Evolutionary conservation across 257 asterid species (phyloP).

Genomic region (Fraxinus excelsior): DNA sequence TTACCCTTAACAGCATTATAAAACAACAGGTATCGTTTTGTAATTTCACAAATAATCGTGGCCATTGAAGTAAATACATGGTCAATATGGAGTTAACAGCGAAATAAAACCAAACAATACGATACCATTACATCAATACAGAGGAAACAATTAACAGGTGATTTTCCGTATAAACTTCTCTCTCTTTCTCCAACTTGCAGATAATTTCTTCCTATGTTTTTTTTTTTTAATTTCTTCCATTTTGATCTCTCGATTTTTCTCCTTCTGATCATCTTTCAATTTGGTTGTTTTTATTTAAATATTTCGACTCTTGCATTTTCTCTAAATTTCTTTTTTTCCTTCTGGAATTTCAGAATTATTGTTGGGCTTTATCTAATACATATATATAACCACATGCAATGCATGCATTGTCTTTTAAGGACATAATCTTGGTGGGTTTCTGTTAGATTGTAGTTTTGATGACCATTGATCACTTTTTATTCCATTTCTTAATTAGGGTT

Average conservation of each 20-base stretch:
- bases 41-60: background rate
- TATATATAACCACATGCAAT: constrained; percentile 28
- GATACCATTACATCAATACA: background rate
- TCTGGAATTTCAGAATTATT: constrained; percentile 18
- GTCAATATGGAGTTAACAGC: constrained; percentile 3
- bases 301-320: background rate
- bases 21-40: background rate
- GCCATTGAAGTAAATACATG: background rate
- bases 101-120: background rate
- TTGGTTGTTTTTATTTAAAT: constrained; percentile 31
- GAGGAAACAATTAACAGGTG: constrained; percentile 38
- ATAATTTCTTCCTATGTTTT: constrained; percentile 20
- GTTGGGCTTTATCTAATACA: constrained; percentile 15
- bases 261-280: constrained; percentile 28
- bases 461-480: constrained; percentile 39
- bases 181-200: constrained; percentile 30
- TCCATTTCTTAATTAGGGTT: constrained; percentile 21
- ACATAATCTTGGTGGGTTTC: constrained; percentile 32
- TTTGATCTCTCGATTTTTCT: constrained; percentile 42
- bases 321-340: background rate
- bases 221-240: constrained; percentile 8
- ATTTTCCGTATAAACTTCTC: constrained; percentile 36
- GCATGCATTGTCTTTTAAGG: constrained; percentile 34
- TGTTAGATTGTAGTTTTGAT: constrained; percentile 36
- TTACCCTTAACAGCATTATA: background rate